Evolutionary conservation across 257 asterid genomes (phyloP).

Genomic region (Jacaranda mimosifolia): DNA sequence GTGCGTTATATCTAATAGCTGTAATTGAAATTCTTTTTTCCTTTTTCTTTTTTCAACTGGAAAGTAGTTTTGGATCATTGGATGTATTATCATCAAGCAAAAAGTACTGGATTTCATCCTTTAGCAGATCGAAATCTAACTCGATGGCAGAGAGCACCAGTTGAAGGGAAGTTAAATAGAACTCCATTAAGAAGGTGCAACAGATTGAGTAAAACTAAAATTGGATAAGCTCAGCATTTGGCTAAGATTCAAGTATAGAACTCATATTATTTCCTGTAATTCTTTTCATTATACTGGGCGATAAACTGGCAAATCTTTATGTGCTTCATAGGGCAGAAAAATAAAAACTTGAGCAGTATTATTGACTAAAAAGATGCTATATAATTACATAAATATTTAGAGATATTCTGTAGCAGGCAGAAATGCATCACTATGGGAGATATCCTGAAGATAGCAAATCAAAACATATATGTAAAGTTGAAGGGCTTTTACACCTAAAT

Average conservation of each 20-base stretch:
- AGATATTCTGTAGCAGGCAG: neutral
- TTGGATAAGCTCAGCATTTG: neutral
- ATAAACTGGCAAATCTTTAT: conserved; percentile 3
- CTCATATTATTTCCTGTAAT: neutral
- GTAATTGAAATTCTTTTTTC: neutral
- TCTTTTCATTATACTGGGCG: neutral
- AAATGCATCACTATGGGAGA: conserved; percentile 1
- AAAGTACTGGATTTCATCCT: conserved; percentile 1
- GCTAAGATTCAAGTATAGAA: conserved; percentile 8
- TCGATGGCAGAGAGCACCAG: neutral
- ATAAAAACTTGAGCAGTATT: neutral
- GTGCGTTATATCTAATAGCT: neutral
- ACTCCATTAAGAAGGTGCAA: conserved; percentile 11
- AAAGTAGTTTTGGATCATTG: neutral
- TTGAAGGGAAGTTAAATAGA: conserved; percentile 13
- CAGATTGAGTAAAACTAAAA: neutral
- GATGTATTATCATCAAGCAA: neutral
- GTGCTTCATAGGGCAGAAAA: neutral
- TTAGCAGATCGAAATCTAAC: conserved; percentile 8
- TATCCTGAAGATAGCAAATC: too few relatives aligned
- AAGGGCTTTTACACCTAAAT: neutral
- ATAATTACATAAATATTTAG: neutral
- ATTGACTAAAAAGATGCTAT: conserved; percentile 1
- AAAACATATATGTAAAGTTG: too few relatives aligned
- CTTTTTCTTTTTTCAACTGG: neutral